phyloP scores from a whole-genome alignment of 2,329 filamentous ascomycete species.

The Drechslera avenae region DNA sequence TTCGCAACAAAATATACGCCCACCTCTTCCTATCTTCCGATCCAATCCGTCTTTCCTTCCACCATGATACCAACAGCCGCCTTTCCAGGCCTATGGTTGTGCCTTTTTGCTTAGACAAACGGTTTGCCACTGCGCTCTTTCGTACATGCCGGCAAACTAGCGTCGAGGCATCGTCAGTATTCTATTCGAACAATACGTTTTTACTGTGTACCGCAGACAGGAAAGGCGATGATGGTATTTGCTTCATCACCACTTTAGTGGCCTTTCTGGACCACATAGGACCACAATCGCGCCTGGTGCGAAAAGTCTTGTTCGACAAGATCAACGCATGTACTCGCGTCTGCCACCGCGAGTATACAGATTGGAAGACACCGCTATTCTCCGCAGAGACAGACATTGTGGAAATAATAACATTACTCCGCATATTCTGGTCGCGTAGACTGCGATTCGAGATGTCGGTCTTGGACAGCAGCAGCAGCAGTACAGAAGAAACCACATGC shows the following conservation, averaged over 20 bases:
- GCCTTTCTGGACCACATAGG: neutral
- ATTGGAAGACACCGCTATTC: neutral
- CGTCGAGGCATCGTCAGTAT: neutral
- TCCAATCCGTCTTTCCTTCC: neutral
- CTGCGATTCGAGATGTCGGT: neutral
- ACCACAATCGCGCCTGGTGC: neutral
- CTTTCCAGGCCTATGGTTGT: neutral
- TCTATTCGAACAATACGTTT: neutral
- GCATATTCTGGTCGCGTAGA: neutral
- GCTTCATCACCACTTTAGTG: neutral
- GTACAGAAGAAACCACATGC: too few relatives aligned
- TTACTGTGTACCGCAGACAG: neutral
- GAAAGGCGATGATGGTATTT: neutral
- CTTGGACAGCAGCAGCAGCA: neutral
- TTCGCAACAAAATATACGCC: neutral
- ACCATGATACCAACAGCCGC: neutral
- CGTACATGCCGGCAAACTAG: neutral
- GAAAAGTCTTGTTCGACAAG: neutral
- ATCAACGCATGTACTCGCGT: neutral
- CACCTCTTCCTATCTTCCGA: neutral
- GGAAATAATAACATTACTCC: neutral
- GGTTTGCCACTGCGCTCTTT: neutral
- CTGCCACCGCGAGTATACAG: neutral
- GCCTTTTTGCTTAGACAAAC: neutral
- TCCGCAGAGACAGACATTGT: neutral